phyloP scores from a whole-genome alignment of 257 asterid genomes.

The Datura wrightii region DNA sequence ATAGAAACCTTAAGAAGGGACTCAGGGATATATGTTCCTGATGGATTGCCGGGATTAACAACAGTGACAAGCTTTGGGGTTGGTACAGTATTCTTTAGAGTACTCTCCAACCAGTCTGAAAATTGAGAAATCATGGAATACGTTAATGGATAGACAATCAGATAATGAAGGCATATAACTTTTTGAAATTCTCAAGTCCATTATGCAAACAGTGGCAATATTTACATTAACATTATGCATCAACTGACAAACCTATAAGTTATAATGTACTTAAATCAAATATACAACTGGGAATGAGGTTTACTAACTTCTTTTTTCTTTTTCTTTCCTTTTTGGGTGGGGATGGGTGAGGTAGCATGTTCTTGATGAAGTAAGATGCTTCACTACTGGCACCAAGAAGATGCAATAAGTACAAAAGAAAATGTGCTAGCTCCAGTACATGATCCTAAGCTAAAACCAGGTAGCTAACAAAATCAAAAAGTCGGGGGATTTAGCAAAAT shows the following conservation, averaged over 20 bases:
- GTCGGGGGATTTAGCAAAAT: too few species aligned
- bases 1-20: conserved; percentile 84
- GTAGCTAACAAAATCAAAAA: too few species aligned
- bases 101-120: conserved; percentile 90
- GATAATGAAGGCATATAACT: background rate
- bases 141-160: background rate
- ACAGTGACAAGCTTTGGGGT: conserved; percentile 93
- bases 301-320: background rate
- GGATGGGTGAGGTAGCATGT: background rate
- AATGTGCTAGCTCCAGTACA: too few species aligned
- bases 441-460: too few species aligned
- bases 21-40: conserved; percentile 93
- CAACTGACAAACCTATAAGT: conserved; percentile 8
- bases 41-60: conserved; percentile 99
- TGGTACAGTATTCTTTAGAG: conserved; percentile 66
- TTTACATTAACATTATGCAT: background rate
- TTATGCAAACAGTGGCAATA: background rate
- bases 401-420: too few species aligned
- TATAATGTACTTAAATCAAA: background rate
- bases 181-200: conserved; percentile 22
- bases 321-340: background rate
- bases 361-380: too few species aligned
- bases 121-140: conserved; percentile 30
- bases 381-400: too few species aligned
- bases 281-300: background rate